Evolutionary conservation across 2,329 filamentous ascomycete species (phyloP).

Genomic region (Geosmithia putterillii): DNA sequence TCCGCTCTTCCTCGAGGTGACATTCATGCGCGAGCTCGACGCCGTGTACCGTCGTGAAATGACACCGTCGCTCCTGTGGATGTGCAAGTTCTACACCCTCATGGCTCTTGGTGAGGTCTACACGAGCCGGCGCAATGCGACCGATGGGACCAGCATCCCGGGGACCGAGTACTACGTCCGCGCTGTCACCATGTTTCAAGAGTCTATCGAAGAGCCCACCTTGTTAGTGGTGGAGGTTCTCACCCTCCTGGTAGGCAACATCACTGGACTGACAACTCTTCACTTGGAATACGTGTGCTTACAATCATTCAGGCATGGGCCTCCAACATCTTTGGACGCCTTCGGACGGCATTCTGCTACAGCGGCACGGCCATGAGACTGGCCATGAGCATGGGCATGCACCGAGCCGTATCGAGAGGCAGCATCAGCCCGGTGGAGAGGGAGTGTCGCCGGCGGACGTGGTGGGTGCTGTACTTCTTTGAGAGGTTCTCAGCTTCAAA

Average conservation of each 20-base stretch:
- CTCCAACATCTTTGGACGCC: conserved; percentile 20
- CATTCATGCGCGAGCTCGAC: conserved; percentile 21
- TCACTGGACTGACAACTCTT: not conserved
- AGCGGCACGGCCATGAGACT: conserved; percentile 22
- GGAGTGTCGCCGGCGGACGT: conserved; percentile 13
- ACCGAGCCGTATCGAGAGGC: conserved; percentile 15
- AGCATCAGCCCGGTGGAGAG: conserved; percentile 10
- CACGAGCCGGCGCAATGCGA: conserved; percentile 19
- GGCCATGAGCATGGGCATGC: conserved; percentile 26
- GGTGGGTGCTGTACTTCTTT: conserved; percentile 21
- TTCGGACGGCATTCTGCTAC: conserved; percentile 18
- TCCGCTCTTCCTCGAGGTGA: conserved; percentile 19
- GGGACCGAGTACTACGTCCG: conserved; percentile 29
- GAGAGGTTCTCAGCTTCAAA: conserved; percentile 19
- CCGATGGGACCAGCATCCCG: conserved; percentile 19
- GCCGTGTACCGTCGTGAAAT: conserved; percentile 19
- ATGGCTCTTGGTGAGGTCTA: conserved; percentile 32
- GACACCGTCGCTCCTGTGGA: conserved; percentile 14
- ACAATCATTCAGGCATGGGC: conserved; percentile 18
- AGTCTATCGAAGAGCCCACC: conserved; percentile 27
- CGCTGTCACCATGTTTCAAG: conserved; percentile 24
- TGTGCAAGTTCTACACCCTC: conserved; percentile 29
- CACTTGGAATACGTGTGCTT: not conserved
- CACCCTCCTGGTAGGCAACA: conserved; percentile 18
- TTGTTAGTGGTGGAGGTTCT: conserved; percentile 29